Base-by-base conservation (phyloP, 805 yeast genomes). In the Metschnikowia lachancei region DNA sequence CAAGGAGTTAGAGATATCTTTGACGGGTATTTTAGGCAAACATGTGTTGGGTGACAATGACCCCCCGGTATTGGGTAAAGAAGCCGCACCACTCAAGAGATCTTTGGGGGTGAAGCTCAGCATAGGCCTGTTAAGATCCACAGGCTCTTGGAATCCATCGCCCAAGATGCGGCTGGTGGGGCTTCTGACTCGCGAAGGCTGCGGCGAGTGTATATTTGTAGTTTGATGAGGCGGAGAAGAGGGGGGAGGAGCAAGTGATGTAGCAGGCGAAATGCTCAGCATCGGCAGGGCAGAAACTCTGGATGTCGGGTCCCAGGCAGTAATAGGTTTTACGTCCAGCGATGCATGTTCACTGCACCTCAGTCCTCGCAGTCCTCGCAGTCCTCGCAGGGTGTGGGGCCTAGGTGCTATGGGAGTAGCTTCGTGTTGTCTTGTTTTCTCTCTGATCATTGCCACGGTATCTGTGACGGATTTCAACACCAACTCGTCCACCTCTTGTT, bases 401-500 rank as follows among this genome's bases (percentile, higher is more conserved):
- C 28, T 26, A 3, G 28, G 28, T 7, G 28, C 28, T 26, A 26
- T 26, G 11, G 28, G 28, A 2, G 52, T 32, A 18, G 14, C 37
- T 18, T 53, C 58, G 28, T 51, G 52, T 18, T 46, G 47, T n/a
- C 37, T 37, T 1, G 66, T 63, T 45, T 65, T 66, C 36, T 67
- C 80, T 43, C 70, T 69, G 11, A 79, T 83, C 54, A 75, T 78
- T 31, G 67, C 63, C 2, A 89, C 75, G 0, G 94, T 84, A 30
- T 81, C 81, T 19, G 75, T 68, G 3, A 91, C 87, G 1, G 84
- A 72, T 31, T 70, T 65, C 22, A 86, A 64, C 2, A 90, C 90
- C 58, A 82, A 67, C 17, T 66, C 74, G 59, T 89, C 94, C 3
- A 89, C 86, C 63, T 91, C 96, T 43, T 76, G 78, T 43, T 87